Percentiles rank a stretch among this genome's conserved stretches.
Conservation (phyloP, 163 green algal genomes). For the Prototheca cutis region DNA sequence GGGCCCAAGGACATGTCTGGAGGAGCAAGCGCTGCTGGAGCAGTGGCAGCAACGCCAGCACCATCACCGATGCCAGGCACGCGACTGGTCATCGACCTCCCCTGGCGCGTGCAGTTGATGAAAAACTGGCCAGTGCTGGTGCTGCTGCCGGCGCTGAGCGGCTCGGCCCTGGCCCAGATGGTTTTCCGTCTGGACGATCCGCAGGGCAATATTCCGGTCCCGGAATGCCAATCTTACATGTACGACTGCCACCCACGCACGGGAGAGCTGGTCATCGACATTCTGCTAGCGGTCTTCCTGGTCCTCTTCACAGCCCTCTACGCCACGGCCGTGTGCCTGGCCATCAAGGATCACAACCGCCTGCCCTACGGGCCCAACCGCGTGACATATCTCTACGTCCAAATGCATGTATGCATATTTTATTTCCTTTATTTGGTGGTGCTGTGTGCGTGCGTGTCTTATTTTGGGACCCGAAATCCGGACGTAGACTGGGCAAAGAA, state of each 20-base stretch:
- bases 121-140: neutral
- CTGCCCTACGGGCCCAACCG: neutral
- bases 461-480: too few relatives aligned
- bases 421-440: too few relatives aligned
- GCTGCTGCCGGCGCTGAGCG: neutral
- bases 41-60: neutral
- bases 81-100: neutral
- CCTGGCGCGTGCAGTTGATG: neutral
- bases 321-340: neutral
- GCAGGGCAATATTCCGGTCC: neutral
- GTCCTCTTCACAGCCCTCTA: neutral
- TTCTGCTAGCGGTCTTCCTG: neutral
- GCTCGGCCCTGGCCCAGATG: neutral
- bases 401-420: constrained; percentile 1
- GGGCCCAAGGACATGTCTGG: too few relatives aligned
- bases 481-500: too few relatives aligned
- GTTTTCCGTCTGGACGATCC: neutral
- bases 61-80: neutral
- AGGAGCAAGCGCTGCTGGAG: too few relatives aligned
- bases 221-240: neutral
- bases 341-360: neutral
- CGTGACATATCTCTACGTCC: neutral
- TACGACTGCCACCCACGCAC: neutral
- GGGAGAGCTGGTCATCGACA: neutral
- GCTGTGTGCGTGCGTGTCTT: too few relatives aligned